These are phyloP conservation scores for Escallonia rubra DNA, from an alignment of 129 eudicot species.

Conservation along the genomic window DNA sequence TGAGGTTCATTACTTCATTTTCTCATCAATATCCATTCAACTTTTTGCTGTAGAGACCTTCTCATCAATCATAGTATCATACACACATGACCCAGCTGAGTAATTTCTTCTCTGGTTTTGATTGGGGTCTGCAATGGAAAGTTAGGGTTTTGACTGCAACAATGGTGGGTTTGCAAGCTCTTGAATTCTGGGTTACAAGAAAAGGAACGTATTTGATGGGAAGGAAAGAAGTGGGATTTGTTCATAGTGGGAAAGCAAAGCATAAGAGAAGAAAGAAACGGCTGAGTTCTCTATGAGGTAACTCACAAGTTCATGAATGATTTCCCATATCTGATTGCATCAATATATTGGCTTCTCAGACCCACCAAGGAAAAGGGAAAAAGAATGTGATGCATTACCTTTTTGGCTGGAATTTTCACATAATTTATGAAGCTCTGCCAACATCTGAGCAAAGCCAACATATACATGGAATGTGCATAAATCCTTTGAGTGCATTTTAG, in stretches of 20 bases:
- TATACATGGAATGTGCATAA: too few relatives aligned
- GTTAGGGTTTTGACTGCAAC: background rate
- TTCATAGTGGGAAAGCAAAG: background rate
- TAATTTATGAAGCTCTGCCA: too few relatives aligned
- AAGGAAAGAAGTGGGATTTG: background rate
- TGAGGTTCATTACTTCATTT: too few relatives aligned
- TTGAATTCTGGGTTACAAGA: background rate
- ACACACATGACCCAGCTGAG: too few relatives aligned
- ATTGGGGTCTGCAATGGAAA: background rate
- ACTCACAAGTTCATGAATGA: background rate
- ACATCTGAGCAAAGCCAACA: background rate
- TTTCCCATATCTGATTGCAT: background rate
- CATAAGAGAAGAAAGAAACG: background rate
- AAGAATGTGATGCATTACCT: background rate
- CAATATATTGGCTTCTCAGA: background rate
- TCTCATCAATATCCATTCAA: too few relatives aligned
- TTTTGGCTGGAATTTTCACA: background rate
- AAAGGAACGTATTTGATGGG: background rate
- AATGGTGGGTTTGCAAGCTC: background rate
- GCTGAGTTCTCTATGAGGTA: background rate
- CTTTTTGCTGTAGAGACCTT: too few relatives aligned
- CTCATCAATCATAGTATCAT: too few relatives aligned
- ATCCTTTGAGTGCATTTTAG: too few relatives aligned
- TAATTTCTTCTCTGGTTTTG: background rate
- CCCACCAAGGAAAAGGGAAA: too few relatives aligned